Percentiles rank a stretch among this genome's conserved stretches.
Evolutionary conservation across 176 grass and related monocot genomes (phyloP).

Genomic region (Leersia perrieri): DNA sequence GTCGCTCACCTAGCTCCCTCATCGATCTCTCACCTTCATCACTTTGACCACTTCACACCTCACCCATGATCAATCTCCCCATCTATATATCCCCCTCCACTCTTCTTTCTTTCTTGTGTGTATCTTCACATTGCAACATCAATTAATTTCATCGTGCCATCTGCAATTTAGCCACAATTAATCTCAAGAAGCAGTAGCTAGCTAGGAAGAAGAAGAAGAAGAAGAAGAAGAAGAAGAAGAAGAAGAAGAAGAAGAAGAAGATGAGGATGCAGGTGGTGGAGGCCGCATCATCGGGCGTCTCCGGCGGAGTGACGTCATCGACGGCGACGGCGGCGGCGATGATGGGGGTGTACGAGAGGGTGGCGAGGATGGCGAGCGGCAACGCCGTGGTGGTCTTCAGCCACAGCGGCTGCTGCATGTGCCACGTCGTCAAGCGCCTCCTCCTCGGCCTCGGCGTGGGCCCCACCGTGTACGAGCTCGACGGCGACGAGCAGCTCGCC

Average conservation of each 20-base stretch:
- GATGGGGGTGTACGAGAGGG: slow-evolving; percentile 59
- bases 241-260: neutral
- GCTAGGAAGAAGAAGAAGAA: neutral
- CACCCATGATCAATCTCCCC: neutral
- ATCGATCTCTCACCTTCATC: too few species aligned
- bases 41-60: neutral
- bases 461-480: slow-evolving; percentile 83
- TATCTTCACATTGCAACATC: too few species aligned
- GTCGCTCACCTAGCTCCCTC: neutral
- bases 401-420: slow-evolving; percentile 94
- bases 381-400: slow-evolving; percentile 97
- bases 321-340: neutral
- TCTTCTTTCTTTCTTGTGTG: neutral
- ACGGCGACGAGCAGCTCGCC: slow-evolving; percentile 55
- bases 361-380: slow-evolving; percentile 69
- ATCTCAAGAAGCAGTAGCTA: too few species aligned
- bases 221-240: neutral
- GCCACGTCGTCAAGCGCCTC: slow-evolving; percentile 89
- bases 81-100: neutral
- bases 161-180: neutral
- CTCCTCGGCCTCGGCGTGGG: slow-evolving; percentile 86
- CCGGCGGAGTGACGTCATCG: too few species aligned
- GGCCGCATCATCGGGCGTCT: too few species aligned
- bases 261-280: slow-evolving; percentile 47
- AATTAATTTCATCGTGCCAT: too few species aligned